A percentile compares a stretch with the other conserved stretches of the same genome.
phyloP scores from a whole-genome alignment of 163 green algal species.

The Scenedesmus sp. region DNA sequence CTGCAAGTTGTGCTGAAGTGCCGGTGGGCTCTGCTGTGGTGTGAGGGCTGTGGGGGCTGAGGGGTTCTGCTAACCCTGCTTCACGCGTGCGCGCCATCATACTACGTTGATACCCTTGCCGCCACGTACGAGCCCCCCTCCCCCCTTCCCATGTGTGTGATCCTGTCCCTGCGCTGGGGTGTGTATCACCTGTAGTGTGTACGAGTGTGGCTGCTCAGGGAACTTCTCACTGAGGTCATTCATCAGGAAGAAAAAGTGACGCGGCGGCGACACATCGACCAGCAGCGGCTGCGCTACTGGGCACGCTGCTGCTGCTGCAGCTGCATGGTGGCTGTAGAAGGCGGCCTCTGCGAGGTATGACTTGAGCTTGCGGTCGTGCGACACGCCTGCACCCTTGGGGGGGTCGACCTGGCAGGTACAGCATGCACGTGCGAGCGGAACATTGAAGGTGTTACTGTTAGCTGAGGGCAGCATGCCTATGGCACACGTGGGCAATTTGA shows the following conservation, averaged over 20 bases:
- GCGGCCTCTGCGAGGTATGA: slow-evolving; percentile 60
- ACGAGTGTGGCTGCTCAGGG: slow-evolving; percentile 32
- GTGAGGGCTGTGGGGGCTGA: no score
- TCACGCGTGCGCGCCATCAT: no score
- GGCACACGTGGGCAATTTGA: no score
- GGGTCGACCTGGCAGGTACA: slow-evolving; percentile 40
- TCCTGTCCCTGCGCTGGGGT: no score
- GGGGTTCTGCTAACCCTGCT: no score
- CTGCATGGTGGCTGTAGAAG: slow-evolving; percentile 49
- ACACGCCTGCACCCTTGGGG: slow-evolving; percentile 22
- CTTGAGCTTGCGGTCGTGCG: slow-evolving; percentile 62
- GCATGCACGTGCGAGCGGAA: neutral
- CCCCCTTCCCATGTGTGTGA: no score
- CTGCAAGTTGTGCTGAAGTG: no score
- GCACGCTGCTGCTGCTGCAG: neutral
- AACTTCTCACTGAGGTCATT: slow-evolving; percentile 46
- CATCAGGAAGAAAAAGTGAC: slow-evolving; percentile 57
- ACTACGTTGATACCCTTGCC: no score
- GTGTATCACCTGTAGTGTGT: slow-evolving; percentile 43
- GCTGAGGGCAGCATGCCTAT: no score
- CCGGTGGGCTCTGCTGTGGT: neutral
- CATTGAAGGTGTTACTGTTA: no score
- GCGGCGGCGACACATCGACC: slow-evolving; percentile 35
- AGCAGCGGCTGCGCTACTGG: neutral
- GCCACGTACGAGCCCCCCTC: no score